phyloP scores from a whole-genome alignment of 75 land plant genomes.

The Adiantum capillusveneris region DNA sequence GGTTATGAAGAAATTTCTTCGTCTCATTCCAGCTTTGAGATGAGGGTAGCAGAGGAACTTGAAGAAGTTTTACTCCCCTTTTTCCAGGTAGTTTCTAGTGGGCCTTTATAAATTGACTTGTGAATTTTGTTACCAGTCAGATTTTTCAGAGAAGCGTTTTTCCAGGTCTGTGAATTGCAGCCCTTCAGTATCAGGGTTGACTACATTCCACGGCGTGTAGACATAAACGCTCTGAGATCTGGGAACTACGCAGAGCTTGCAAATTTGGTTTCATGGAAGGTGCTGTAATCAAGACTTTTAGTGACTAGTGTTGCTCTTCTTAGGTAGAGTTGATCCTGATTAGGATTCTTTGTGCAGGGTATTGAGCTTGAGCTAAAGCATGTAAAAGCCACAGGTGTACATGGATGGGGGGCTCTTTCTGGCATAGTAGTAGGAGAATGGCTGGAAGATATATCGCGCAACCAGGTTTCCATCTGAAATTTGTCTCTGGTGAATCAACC shows the following conservation, averaged over 20 bases:
- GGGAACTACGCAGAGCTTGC: slow-evolving; percentile 88
- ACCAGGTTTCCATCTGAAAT: too few species aligned
- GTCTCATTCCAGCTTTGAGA: neutral
- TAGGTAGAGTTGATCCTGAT: too few species aligned
- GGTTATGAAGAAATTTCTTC: slow-evolving; percentile 10
- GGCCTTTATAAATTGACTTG: slow-evolving; percentile 1
- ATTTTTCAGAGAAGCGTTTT: neutral
- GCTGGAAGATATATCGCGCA: slow-evolving; percentile 91
- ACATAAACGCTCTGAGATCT: slow-evolving; percentile 54
- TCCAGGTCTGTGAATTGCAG: slow-evolving; percentile 75
- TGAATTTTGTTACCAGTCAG: too few species aligned
- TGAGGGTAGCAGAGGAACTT: slow-evolving; percentile 10
- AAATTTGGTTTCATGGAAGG: slow-evolving; percentile 93
- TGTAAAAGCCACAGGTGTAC: slow-evolving; percentile 68
- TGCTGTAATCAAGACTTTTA: slow-evolving; percentile 24
- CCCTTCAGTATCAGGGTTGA: slow-evolving; percentile 76
- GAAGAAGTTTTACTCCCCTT: slow-evolving; percentile 77
- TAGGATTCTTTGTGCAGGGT: too few species aligned
- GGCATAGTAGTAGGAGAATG: slow-evolving; percentile 78
- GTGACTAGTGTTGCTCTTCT: too few species aligned
- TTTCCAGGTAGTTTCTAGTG: slow-evolving; percentile 57
- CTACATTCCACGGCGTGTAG: slow-evolving; percentile 68
- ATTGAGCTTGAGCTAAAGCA: slow-evolving; percentile 76
- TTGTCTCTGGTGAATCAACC: too few species aligned
- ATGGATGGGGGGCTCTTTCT: slow-evolving; percentile 75